Base-by-base conservation (phyloP, 2,329 filamentous ascomycete genomes). In the Lecanosticta acicola region DNA sequence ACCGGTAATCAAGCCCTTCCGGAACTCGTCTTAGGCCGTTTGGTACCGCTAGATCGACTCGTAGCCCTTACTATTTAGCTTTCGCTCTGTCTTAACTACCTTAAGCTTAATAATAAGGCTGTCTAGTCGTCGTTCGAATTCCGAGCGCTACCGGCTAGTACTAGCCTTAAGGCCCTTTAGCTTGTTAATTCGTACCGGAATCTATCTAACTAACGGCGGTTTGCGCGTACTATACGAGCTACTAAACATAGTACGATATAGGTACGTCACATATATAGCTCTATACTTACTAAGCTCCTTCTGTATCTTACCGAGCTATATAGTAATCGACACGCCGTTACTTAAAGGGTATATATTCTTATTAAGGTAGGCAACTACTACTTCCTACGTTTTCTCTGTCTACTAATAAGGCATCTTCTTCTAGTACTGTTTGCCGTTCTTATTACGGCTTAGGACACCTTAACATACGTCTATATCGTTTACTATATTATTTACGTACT, bases 201-300 rank as follows among this genome's bases (percentile, higher is more conserved):
- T 35, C 33, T 14, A 35, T n/a, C 33, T n/a, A n/a, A 35, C 33
- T n/a, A 35, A n/a, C 5, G 33, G 16, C 14, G 33, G 13, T 17
- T 35, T 35, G 13, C 14, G 7, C 5, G 5, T 35, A 14, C 33
- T 35, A 35, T 35, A 35, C 7, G 33, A 35, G 33, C 33, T 14
- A 35, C 33, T 14, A 14, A 35, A 35, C 16, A 35, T n/a, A n/a
- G 33, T 35, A 5, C 16, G 16, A n/a, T 35, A 35, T 7, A 35
- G 33, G 33, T 17, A 14, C 7, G 33, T 8, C 5, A 35, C 14
- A 35, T 35, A 14, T 7, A 35, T 35, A 7, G 7, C 5, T 8
- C 33, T 7, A n/a, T 35, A 14, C 33, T 35, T 35, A 35, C 33
- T 35, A n/a, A 35, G 33, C 33, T 35, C 33, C 13, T 35, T 35